These are phyloP conservation scores for Globisporangium alternatum DNA, from an alignment of 352 stramenopile species.

Conservation along the genomic window DNA sequence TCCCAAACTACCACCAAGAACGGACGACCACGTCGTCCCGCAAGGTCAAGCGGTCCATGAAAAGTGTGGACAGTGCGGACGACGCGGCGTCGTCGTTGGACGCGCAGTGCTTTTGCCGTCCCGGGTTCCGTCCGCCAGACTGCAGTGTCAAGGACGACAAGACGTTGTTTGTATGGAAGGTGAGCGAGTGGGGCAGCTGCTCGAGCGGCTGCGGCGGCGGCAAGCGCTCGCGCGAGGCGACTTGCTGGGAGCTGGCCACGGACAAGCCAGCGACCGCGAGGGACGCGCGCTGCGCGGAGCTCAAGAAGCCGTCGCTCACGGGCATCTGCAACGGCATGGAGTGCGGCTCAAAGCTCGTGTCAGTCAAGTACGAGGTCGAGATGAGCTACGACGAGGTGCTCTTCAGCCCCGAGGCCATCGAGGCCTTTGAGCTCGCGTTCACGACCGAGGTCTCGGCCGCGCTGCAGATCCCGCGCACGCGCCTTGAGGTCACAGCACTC, in stretches of 20 bases:
- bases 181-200: conserved; percentile 55
- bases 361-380: conserved; percentile 65
- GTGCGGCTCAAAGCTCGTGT: conserved; percentile 66
- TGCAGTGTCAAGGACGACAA: conserved; percentile 53
- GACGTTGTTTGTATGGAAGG: conserved; percentile 45
- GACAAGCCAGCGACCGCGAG: conserved; percentile 24
- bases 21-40: not conserved
- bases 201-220: conserved; percentile 64
- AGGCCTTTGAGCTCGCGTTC: conserved; percentile 64
- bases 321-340: conserved; percentile 78
- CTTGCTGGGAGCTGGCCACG: conserved; percentile 33
- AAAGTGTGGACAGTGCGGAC: conserved; percentile 10
- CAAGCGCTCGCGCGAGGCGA: conserved; percentile 35
- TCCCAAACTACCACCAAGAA: conserved; percentile 52
- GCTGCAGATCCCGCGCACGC: conserved; percentile 52
- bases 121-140: conserved; percentile 55
- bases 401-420: conserved; percentile 45
- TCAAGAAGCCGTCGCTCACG: conserved; percentile 47
- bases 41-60: conserved; percentile 1
- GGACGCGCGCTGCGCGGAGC: conserved; percentile 24
- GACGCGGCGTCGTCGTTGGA: conserved; percentile 27
- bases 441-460: conserved; percentile 60
- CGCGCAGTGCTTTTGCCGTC: conserved; percentile 58
- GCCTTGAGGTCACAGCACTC: conserved; percentile 53
- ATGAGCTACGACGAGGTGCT: conserved; percentile 77